Percentiles rank a stretch among this genome's conserved stretches.
These are phyloP conservation scores for Chernovozyma aurita DNA, from an alignment of 1,139 yeast genomes.

Conservation along the genomic window DNA sequence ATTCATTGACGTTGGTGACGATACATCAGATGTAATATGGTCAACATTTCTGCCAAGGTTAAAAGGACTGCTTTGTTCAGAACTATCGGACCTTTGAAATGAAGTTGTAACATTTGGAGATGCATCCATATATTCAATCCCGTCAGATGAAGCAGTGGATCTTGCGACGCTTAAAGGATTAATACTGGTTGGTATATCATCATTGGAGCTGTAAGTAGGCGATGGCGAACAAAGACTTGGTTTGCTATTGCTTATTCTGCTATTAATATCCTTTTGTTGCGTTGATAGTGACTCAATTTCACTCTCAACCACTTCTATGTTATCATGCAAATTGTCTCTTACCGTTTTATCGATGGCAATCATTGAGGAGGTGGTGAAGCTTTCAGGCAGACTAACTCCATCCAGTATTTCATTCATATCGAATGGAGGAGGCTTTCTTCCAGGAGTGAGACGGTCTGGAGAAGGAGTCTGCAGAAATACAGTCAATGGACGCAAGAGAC, in stretches of 20 bases:
- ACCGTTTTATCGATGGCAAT: slow-evolving; percentile 6
- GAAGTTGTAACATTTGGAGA: background rate
- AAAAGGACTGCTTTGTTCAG: background rate
- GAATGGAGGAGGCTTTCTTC: slow-evolving; percentile 23
- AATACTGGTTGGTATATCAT: background rate
- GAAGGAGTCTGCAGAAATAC: background rate
- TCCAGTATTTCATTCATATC: slow-evolving; percentile 1
- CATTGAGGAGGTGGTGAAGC: background rate
- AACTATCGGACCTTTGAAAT: background rate
- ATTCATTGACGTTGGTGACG: background rate
- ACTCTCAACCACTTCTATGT: slow-evolving; percentile 16
- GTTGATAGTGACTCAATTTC: slow-evolving; percentile 14
- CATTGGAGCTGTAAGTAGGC: slow-evolving; percentile 1
- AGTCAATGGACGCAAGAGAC: slow-evolving; percentile 4
- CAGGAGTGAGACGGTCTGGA: background rate
- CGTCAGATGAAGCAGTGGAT: background rate
- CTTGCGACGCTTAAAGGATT: background rate
- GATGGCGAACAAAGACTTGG: background rate
- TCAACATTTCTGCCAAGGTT: background rate
- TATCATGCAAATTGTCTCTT: slow-evolving; percentile 11
- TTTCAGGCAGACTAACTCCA: background rate
- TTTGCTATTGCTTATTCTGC: background rate
- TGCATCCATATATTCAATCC: background rate
- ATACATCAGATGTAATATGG: no score
- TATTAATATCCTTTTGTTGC: background rate